Base-by-base conservation (phyloP, 768 basidiomycete species). In the Macrocybe gigantea region DNA sequence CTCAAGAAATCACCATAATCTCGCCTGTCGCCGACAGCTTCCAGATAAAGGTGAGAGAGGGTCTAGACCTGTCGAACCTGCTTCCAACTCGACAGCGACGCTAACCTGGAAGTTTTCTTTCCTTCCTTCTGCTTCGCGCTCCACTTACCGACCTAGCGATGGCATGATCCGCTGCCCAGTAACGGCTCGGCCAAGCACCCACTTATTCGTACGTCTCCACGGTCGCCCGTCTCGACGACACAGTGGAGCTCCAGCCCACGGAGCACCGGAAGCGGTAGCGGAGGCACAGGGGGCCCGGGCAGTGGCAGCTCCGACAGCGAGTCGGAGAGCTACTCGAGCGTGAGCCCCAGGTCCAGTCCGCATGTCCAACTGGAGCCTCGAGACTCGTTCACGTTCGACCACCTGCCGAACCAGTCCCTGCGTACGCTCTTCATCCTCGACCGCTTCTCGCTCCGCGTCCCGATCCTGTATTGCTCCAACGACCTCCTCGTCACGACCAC, bases 341-440 rank as follows among this genome's bases (percentile, higher is more conserved):
- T 22, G 22, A 22, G 22, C 22, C 22, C 22, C 22, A 22, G 22
- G 22, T 22, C 22, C 22, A 22, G 22, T 22, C 22, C 22, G 22
- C 22, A 22, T 22, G 22, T 22, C 2, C 22, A 22, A 10, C 60
- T 58, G 7, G 57, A 56, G 41, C 50, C 50, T 22, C 49, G 49
- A 49, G 54, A 54, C 31, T 50, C 63, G 1, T 72, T 83, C 56
- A 71, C 72, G 10, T 87, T 82, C 61, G 75, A 72, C 33, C 79
- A 78, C 7, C 75, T 89, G 6, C 80, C 86, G 6, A 76, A 74
- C 54, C 83, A 87, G 56, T 87, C 85, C 12, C 72, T 78, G 47
- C 78, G 88, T 37, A 85, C 85, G 1, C 85, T 86, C n/a, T 75
- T 92, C 47, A 88, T 92, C 56, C 78, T 92, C 29, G 77, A 92